Percentiles rank a stretch among this genome's conserved stretches.
Conservation (phyloP, 2,329 filamentous ascomycete genomes). For the Zymoseptoria ardabiliae region DNA sequence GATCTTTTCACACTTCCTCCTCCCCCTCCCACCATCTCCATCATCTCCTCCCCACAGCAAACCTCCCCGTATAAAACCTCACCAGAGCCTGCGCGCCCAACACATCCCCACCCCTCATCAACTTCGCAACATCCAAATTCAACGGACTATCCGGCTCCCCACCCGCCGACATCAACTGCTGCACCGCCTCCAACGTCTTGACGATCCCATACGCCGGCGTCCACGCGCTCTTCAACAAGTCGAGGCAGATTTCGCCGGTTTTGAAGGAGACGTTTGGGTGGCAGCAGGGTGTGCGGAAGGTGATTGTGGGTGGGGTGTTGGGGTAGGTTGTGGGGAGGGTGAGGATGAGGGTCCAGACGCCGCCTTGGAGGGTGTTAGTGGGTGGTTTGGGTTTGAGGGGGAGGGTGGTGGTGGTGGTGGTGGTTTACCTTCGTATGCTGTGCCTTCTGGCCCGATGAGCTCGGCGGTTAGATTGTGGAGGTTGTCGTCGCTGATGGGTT, state of each 20-base stretch:
- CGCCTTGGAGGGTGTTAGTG: slow-evolving; percentile 39
- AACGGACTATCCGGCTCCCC: slow-evolving; percentile 64
- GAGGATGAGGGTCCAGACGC: slow-evolving; percentile 78
- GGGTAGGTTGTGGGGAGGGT: slow-evolving; percentile 72
- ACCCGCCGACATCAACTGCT: slow-evolving; percentile 59
- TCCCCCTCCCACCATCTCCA: background rate
- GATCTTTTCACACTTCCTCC: background rate
- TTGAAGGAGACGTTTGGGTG: slow-evolving; percentile 71
- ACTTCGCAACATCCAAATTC: slow-evolving; percentile 69
- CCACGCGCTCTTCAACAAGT: slow-evolving; percentile 72
- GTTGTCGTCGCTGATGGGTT: slow-evolving; percentile 50
- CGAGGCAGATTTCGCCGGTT: slow-evolving; percentile 89
- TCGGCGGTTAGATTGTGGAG: slow-evolving; percentile 55
- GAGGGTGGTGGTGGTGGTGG: background rate
- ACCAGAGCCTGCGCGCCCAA: slow-evolving; percentile 64
- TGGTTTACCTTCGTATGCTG: slow-evolving; percentile 52
- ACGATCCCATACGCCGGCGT: slow-evolving; percentile 77
- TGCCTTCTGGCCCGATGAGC: slow-evolving; percentile 51
- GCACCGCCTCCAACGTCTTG: slow-evolving; percentile 63
- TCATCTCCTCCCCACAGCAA: slow-evolving; percentile 25
- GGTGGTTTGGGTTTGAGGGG: background rate
- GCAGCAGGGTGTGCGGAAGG: slow-evolving; percentile 75
- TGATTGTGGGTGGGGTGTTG: slow-evolving; percentile 65
- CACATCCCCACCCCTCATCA: slow-evolving; percentile 60
- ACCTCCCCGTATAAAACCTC: slow-evolving; percentile 59